Percentiles rank a stretch among this genome's conserved stretches.
Evolutionary conservation across 2,329 filamentous ascomycete genomes (phyloP).

Genomic region (Xylariaceae sp.): DNA sequence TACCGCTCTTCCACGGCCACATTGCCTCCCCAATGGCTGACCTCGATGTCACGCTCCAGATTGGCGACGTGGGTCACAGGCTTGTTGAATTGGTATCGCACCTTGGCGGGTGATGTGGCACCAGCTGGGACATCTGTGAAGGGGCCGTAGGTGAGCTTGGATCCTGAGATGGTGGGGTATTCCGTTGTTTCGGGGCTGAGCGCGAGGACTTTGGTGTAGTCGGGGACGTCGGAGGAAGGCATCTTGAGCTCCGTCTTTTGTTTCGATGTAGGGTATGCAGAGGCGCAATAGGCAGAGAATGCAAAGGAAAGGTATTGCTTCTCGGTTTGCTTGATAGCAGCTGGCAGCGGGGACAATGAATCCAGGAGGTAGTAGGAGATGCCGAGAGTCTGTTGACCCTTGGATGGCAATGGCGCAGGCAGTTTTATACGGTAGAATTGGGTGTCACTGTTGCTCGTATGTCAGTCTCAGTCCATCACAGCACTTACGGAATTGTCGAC

Average conservation of each 20-base stretch:
- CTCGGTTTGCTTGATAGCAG: conserved; percentile 76
- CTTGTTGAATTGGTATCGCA: conserved; percentile 94
- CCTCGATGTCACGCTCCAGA: conserved; percentile 87
- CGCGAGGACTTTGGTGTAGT: conserved; percentile 70
- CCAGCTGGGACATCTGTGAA: conserved; percentile 81
- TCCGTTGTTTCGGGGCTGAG: conserved; percentile 57
- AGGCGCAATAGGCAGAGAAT: conserved; percentile 81
- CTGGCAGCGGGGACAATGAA: conserved; percentile 75
- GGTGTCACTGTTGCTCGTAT: conserved; percentile 47
- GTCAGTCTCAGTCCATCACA: conserved; percentile 21
- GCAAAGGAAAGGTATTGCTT: conserved; percentile 82
- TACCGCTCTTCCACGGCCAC: conserved; percentile 93
- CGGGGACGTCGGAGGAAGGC: conserved; percentile 70
- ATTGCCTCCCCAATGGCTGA: conserved; percentile 98
- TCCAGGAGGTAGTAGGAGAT: conserved; percentile 82
- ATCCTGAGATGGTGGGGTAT: conserved; percentile 75
- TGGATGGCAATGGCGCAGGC: conserved; percentile 69
- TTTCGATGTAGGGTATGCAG: conserved; percentile 79
- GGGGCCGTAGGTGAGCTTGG: conserved; percentile 84
- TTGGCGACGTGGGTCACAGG: conserved; percentile 75
- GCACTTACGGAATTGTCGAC: conserved; percentile 1
- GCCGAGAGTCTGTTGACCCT: conserved; percentile 76
- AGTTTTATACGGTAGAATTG: conserved; percentile 86
- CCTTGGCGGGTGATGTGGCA: conserved; percentile 64
- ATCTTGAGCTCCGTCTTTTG: conserved; percentile 98